Conservation (phyloP, 495 filamentous ascomycete genomes). For the Tuber brumale region DNA sequence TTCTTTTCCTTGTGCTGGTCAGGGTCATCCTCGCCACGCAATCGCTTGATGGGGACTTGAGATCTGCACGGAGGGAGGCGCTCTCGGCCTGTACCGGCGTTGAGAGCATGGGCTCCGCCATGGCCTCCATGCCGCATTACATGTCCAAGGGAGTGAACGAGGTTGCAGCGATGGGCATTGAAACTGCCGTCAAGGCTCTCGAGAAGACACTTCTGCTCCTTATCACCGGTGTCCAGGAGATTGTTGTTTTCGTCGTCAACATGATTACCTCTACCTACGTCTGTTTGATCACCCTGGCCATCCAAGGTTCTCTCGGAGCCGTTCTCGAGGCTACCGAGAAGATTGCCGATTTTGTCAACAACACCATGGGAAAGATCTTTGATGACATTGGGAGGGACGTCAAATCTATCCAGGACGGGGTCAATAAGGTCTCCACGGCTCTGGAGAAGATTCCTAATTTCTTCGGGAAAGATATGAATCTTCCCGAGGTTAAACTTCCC, state of each 20-base stretch:
- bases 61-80: conserved; percentile 68
- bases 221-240: conserved; percentile 74
- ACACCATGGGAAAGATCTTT: conserved; percentile 59
- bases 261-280: conserved; percentile 81
- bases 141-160: conserved; percentile 81
- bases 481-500: conserved; percentile 54
- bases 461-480: conserved; percentile 43
- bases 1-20: conserved; percentile 75
- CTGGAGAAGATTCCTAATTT: conserved; percentile 44
- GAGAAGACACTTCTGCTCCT: conserved; percentile 67
- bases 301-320: conserved; percentile 67
- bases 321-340: conserved; percentile 63
- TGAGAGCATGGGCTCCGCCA: conserved; percentile 87
- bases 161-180: conserved; percentile 68
- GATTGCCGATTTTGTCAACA: conserved; percentile 65
- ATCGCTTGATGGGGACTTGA: conserved; percentile 64
- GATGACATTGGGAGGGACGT: conserved; percentile 55
- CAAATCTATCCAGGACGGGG: conserved; percentile 51
- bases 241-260: conserved; percentile 84
- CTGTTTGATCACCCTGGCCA: conserved; percentile 74
- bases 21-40: conserved; percentile 68
- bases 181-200: conserved; percentile 67
- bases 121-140: conserved; percentile 97
- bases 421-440: conserved; percentile 54
- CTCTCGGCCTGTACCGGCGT: conserved; percentile 81